phyloP scores from a whole-genome alignment of 1,284 basidiomycete species.

The Fomitiporia mediterranea region DNA sequence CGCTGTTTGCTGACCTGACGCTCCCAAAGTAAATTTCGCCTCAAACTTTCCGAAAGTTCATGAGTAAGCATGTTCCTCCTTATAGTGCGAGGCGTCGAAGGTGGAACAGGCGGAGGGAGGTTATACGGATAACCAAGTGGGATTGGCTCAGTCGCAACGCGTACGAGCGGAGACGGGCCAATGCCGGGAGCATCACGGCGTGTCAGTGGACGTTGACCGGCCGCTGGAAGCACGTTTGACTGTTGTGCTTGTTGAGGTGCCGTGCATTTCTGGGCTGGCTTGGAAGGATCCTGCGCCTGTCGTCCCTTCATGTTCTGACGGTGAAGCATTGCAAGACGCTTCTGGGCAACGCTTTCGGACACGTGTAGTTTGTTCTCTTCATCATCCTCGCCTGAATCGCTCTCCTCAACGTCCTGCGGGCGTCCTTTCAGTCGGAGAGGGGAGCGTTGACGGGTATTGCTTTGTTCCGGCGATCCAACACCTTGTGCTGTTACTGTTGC shows the following conservation, averaged over 20 bases:
- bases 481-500: slow-evolving; percentile 42
- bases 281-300: slow-evolving; percentile 22
- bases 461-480: slow-evolving; percentile 3
- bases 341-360: slow-evolving; percentile 58
- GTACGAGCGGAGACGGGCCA: slow-evolving; percentile 18
- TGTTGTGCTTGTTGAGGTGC: slow-evolving; percentile 22
- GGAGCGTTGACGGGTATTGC: slow-evolving; percentile 7
- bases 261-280: slow-evolving; percentile 23
- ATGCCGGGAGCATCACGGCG: neutral
- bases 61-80: slow-evolving; percentile 79
- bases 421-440: slow-evolving; percentile 48
- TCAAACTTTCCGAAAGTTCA: slow-evolving; percentile 81
- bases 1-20: slow-evolving; percentile 60
- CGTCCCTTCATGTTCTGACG: slow-evolving; percentile 34
- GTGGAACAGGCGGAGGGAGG: slow-evolving; percentile 59
- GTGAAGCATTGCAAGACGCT: slow-evolving; percentile 48
- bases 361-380: slow-evolving; percentile 49
- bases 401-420: slow-evolving; percentile 65
- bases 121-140: slow-evolving; percentile 69
- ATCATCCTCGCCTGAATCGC: slow-evolving; percentile 49
- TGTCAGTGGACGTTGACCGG: neutral
- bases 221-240: neutral
- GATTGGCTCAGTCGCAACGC: slow-evolving; percentile 42
- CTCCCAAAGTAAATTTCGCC: slow-evolving; percentile 83
- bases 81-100: slow-evolving; percentile 82